Evolutionary conservation across 2,329 filamentous ascomycete genomes (phyloP).

Genomic region (Cladophialophora immunda): DNA sequence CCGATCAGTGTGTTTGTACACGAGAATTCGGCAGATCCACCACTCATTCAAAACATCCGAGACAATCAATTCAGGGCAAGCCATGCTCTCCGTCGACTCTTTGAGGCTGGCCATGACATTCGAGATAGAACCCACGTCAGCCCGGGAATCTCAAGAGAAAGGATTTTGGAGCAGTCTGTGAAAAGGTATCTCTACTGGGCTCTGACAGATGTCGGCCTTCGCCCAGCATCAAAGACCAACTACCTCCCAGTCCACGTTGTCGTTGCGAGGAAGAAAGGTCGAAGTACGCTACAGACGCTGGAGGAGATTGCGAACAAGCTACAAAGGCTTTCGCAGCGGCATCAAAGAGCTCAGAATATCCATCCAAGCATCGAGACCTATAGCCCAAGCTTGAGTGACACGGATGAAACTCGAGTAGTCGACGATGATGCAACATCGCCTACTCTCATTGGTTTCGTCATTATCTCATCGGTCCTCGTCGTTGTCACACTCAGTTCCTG

Average conservation of each 20-base stretch:
- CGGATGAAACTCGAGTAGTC: constrained; percentile 28
- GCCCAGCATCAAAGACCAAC: constrained; percentile 47
- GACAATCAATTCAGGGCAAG: constrained; percentile 60
- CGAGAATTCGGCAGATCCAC: constrained; percentile 46
- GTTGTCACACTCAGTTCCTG: constrained; percentile 57
- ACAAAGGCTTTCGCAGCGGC: constrained; percentile 52
- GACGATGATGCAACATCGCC: constrained; percentile 49
- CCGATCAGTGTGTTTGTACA: constrained; percentile 62
- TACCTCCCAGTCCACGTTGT: constrained; percentile 57
- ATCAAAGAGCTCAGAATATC: constrained; percentile 47
- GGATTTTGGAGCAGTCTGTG: constrained; percentile 45
- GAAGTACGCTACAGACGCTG: constrained; percentile 53
- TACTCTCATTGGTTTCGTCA: constrained; percentile 64
- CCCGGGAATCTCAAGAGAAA: constrained; percentile 41
- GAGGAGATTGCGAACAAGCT: constrained; percentile 55
- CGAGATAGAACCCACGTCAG: constrained; percentile 58
- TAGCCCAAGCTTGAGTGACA: background rate
- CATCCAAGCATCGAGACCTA: constrained; percentile 34
- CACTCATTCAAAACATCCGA: constrained; percentile 56
- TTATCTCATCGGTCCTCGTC: constrained; percentile 61
- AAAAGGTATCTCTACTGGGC: constrained; percentile 64
- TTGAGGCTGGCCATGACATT: constrained; percentile 60
- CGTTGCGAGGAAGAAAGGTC: constrained; percentile 51
- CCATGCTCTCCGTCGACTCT: constrained; percentile 59
- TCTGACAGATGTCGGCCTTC: constrained; percentile 54